Evolutionary conservation across 371 early-diverging fungal genomes (phyloP).

Genomic region (Capillidium heterosporum): DNA sequence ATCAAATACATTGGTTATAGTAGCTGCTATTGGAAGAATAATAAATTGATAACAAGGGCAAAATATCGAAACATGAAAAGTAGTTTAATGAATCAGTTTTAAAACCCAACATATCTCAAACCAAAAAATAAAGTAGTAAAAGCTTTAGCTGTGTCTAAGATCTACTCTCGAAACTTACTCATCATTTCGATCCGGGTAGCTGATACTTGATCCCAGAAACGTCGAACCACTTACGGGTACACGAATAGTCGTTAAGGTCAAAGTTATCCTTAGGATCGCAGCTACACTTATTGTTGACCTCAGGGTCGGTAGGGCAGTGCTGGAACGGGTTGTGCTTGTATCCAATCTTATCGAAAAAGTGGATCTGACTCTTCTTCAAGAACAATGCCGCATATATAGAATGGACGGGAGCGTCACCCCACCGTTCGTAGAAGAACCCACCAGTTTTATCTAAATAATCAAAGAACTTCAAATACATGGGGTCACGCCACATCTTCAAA

Average conservation of each 20-base stretch:
- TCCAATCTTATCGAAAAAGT: conserved; percentile 84
- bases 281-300: conserved; percentile 15
- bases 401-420: conserved; percentile 42
- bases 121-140: no score
- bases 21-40: no score
- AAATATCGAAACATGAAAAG: no score
- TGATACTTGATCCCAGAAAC: neutral
- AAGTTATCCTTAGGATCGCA: conserved; percentile 9
- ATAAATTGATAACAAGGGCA: no score
- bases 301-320: conserved; percentile 39
- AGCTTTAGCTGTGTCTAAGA: no score
- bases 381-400: conserved; percentile 74
- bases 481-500: conserved; percentile 53
- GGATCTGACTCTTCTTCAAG: conserved; percentile 53
- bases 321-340: conserved; percentile 48
- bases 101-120: no score
- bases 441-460: conserved; percentile 55
- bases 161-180: no score
- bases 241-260: conserved; percentile 6
- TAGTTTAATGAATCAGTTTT: no score
- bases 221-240: neutral
- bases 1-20: no score
- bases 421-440: conserved; percentile 87
- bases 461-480: conserved; percentile 59
- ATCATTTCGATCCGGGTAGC: no score